phyloP scores from a whole-genome alignment of 106 monocot genomes.

The Dendrobium huoshanense region DNA sequence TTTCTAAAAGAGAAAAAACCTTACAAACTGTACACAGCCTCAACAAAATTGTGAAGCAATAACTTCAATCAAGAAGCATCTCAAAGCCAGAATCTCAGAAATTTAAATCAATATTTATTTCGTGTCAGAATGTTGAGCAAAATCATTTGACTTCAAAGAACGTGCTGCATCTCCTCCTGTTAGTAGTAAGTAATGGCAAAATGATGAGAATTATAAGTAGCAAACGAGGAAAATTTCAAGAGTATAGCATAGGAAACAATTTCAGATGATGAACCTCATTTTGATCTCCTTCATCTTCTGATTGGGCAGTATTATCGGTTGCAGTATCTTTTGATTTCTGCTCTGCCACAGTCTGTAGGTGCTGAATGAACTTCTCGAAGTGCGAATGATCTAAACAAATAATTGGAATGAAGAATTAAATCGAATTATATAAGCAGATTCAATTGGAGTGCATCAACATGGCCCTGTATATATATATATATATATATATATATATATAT shows the following conservation, averaged over 20 bases:
- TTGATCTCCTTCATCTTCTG: slow-evolving; percentile 1
- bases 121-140: too few species aligned
- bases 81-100: too few species aligned
- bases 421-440: not conserved
- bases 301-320: not conserved
- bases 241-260: not conserved
- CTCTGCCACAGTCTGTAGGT: slow-evolving; percentile 4
- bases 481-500: too few species aligned
- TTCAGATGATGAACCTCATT: slow-evolving; percentile 5
- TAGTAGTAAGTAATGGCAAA: not conserved
- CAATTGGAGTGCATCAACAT: not conserved
- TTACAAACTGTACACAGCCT: not conserved
- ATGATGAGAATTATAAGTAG: not conserved
- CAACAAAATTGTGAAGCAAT: not conserved
- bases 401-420: not conserved
- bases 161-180: slow-evolving; percentile 1
- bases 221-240: not conserved
- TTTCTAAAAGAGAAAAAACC: too few species aligned
- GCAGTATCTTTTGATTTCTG: not conserved
- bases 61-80: not conserved
- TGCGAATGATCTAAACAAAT: slow-evolving; percentile 6
- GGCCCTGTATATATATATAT: too few species aligned
- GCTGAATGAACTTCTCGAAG: slow-evolving; percentile 11
- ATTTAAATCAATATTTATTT: too few species aligned
- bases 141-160: too few species aligned